Evolutionary conservation across 352 stramenopile genomes (phyloP), one percentile per base, ranked within the genome.

Genomic region (Plasmopara viticola): DNA sequence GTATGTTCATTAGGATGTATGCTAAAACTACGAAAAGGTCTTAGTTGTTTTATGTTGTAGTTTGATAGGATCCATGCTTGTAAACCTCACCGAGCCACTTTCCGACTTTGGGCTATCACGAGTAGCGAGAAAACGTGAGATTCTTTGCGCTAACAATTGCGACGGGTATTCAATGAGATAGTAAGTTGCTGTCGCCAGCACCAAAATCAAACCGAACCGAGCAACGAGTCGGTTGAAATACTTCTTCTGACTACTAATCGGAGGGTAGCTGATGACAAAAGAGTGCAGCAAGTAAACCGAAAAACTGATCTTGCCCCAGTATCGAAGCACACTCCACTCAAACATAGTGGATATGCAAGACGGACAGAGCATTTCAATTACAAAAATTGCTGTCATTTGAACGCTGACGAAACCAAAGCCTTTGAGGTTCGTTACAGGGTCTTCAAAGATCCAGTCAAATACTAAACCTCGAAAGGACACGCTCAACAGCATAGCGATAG

Each of bases 171-270:
- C 47, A 10, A 53, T 37, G 7, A 53, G 35, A 30, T 45, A 20
- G n/a, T 53, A 51, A 29, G 34, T 44, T 10, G 28, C 4, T 25
- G 60, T 68, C 41, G 58, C 41, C 14, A 73, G 17, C 33, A 62
- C 12, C 29, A 70, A 61, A 40, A 68, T 60, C 15, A 73, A 25
- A 14, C 18, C 53, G 20, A 71, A 62, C n/a, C 60, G 49, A 37
- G 58, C 46, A n/a, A 70, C 66, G n/a, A 71, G 58, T 33, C 59
- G 57, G 31, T 76, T 55, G 38, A 66, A 68, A 38, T 64, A 70
- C 7, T 56, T 62, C 44, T 67, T 56, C 31, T 65, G 60, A 37
- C 58, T 25, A 10, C 59, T 60, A 9, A 53, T 39, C 6, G 39
- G 30, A 46, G 53, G 45, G 14, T 69, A 53, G 34, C 59, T 25